Evolutionary conservation across 2,329 filamentous ascomycete species (phyloP), one percentile per base, ranked within the genome.

Genomic region (Chaetomium sp.): DNA sequence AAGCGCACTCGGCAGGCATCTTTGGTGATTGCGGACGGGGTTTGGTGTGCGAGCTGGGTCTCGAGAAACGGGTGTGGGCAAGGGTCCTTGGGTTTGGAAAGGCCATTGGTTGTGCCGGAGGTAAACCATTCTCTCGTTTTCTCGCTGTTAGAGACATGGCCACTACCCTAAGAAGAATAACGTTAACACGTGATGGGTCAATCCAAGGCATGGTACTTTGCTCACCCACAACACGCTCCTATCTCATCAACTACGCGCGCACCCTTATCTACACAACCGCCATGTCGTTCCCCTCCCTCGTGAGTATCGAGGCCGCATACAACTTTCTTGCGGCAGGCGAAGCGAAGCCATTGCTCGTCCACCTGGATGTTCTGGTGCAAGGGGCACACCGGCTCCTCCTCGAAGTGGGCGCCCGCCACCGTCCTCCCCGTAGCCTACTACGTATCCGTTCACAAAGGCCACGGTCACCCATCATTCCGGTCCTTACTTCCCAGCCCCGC

Each of bases 171-270:
- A 9, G 23, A 58, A 29, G 6, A 21, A 49, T 23, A 4, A 49
- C 10, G 9, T 23, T 56, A 31, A 63, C 51, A 50, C 7, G 1
- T n/a, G 4, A 10, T 3, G 16, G 13, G 16, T 19, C 16, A 6
- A 42, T 42, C 9, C 2, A 27, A 67, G 67, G 66, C 10, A 63
- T 69, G n/a, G 78, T 92, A 1, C 79, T 92, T 0, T 90, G 87
- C 72, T 85, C 86, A 1, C 74, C 81, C 0, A 76, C 82, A 0
- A 84, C 86, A 0, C 79, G 87, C 27, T 77, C 84, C 1, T 92
- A 91, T 67, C 79, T 92, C 59, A 83, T 92, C 75, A 92, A 93
- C 72, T 92, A 92, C 71, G 89, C 90, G 0, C 84, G 89, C n/a
- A 87, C 84, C 1, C 77, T 92, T 50, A 91, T 92, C 62, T 93